Evolutionary conservation across 495 filamentous ascomycete genomes (phyloP), one percentile per base, ranked within the genome.

Genomic region (Melanomma pulvis-pyrius): DNA sequence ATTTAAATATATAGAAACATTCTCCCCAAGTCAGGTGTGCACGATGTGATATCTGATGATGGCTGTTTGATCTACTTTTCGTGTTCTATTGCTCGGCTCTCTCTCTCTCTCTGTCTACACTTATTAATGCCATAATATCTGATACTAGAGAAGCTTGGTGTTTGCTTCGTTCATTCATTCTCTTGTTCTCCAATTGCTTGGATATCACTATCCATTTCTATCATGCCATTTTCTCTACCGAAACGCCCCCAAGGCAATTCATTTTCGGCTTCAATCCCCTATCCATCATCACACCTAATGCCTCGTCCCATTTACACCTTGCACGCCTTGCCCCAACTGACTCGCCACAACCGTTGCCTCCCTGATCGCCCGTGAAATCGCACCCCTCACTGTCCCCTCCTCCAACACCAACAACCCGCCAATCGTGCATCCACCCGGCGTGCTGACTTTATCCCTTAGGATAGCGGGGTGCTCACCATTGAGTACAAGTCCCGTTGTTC

Each of bases 371-470:
- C 84, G 85, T 12, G 89, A 82, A 25, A 92, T 82, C 7, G 84
- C 86, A 0, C 87, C 86, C 64, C 90, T 82, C 29, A 92, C 87
- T 1, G 83, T 79, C 1, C 88, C 89, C 69, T 93, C 91, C 75
- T 93, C 90, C 13, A 93, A 75, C 30, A 91, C 88, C 60, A 91
- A 68, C 69, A 92, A 71, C 2, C 91, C 90, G 1, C 86, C 87
- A 70, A 92, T 92, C 13, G 89, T 93, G 73, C 90, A 92, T 1
- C 90, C 90, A 5, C 90, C 90, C 0, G 90, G 90, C 7, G 91
- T 92, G 59, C 80, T 85, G 17, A 93, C 89, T 77, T 91, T 91
- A 59, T 93, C 90, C 57, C 86, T 81, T 52, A 93, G 74, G 47
- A 93, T 71, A 6, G 90, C 90, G 5, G 90, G 90, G 72, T 92